Evolutionary conservation across 768 basidiomycete genomes (phyloP).

Genomic region (Russula vinacea): DNA sequence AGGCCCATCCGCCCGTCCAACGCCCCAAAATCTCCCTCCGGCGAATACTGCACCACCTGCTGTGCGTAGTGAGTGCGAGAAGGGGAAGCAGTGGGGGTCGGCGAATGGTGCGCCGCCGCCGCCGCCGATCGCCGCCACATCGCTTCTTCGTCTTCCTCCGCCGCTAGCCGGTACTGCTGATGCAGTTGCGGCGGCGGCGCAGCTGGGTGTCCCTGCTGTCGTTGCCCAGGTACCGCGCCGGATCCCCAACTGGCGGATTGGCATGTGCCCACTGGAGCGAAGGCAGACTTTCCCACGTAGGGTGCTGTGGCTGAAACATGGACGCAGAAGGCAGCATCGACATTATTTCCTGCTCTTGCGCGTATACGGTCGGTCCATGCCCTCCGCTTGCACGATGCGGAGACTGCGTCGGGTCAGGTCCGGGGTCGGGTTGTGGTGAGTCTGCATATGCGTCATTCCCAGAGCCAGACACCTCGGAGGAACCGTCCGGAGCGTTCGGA

Average conservation of each 20-base stretch:
- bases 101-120: neutral
- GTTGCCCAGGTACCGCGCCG: slow-evolving; percentile 2
- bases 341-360: slow-evolving; percentile 2
- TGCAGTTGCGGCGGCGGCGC: neutral
- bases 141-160: neutral
- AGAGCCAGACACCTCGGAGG: neutral
- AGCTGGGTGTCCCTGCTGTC: slow-evolving; percentile 1
- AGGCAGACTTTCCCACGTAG: slow-evolving; percentile 1
- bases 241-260: neutral
- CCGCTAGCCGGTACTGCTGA: neutral
- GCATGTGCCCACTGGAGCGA: slow-evolving; percentile 4
- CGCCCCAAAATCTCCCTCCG: neutral
- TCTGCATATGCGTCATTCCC: neutral
- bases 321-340: slow-evolving; percentile 3
- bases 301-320: slow-evolving; percentile 9
- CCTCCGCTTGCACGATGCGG: neutral
- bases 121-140: slow-evolving; percentile 21
- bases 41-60: slow-evolving; percentile 12
- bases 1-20: slow-evolving; percentile 37
- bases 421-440: slow-evolving; percentile 2
- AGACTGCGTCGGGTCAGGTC: neutral
- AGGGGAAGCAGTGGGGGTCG: neutral
- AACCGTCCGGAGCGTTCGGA: slow-evolving; percentile 43
- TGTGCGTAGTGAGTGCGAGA: slow-evolving; percentile 1
- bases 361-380: neutral